phyloP scores from a whole-genome alignment of 2,329 filamentous ascomycete species.

The Meredithiella fracta region DNA sequence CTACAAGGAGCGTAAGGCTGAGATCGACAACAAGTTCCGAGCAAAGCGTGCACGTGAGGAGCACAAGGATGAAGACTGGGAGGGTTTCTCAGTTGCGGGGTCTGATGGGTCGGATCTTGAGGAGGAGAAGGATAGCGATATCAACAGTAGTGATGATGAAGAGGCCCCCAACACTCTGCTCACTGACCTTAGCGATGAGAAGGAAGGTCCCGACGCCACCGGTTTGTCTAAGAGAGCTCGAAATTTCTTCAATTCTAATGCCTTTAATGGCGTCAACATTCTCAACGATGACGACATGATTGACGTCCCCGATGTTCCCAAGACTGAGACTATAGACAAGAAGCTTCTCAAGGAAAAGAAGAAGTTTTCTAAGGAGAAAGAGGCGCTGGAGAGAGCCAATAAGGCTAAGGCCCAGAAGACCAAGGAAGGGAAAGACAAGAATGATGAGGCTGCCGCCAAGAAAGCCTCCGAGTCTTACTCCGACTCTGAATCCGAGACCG shows the following conservation, averaged over 20 bases:
- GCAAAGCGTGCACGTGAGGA: slow-evolving; percentile 78
- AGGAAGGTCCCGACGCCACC: slow-evolving; percentile 13
- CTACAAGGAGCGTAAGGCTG: slow-evolving; percentile 66
- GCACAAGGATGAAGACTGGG: slow-evolving; percentile 77
- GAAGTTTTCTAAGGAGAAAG: slow-evolving; percentile 20
- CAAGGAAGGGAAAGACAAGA: slow-evolving; percentile 13
- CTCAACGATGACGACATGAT: slow-evolving; percentile 27
- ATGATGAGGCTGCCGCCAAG: slow-evolving; percentile 2
- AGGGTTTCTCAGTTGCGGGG: slow-evolving; percentile 63
- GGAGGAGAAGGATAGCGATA: slow-evolving; percentile 29
- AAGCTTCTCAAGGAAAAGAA: slow-evolving; percentile 20
- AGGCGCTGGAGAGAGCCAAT: slow-evolving; percentile 18
- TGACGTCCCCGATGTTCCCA: background rate
- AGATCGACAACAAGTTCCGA: slow-evolving; percentile 69
- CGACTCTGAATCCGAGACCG: slow-evolving; percentile 16
- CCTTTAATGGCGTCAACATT: slow-evolving; percentile 62
- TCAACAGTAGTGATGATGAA: slow-evolving; percentile 22
- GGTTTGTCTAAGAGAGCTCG: slow-evolving; percentile 67
- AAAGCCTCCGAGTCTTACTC: slow-evolving; percentile 13
- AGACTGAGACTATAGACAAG: slow-evolving; percentile 20
- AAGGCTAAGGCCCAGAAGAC: slow-evolving; percentile 16
- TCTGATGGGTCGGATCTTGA: slow-evolving; percentile 40
- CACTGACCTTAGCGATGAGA: slow-evolving; percentile 29
- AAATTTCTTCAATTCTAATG: slow-evolving; percentile 85
- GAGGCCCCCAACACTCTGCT: slow-evolving; percentile 21